phyloP scores from a whole-genome alignment of 306 rosid genomes.

The Alnus glutinosa region DNA sequence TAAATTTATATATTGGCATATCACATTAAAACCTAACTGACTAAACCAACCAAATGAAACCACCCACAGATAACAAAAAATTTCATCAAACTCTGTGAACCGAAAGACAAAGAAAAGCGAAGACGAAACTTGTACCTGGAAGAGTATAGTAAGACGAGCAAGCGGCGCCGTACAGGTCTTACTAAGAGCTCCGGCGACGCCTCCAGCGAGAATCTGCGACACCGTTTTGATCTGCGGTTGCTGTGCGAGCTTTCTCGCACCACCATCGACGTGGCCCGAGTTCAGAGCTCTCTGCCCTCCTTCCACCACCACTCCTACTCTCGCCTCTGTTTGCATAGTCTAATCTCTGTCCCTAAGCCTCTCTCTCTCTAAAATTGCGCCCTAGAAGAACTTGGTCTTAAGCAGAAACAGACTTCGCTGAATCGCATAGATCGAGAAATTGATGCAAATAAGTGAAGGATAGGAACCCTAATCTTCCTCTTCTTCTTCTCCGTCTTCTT shows the following conservation, averaged over 20 bases:
- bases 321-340: conserved; percentile 89
- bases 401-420: background rate
- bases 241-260: conserved; percentile 50
- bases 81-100: background rate
- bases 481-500: background rate
- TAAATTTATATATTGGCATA: background rate
- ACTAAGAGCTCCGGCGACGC: conserved; percentile 90
- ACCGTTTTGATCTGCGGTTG: conserved; percentile 73
- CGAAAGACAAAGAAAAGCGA: background rate
- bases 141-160: conserved; percentile 92
- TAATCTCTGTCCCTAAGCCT: background rate
- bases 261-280: conserved; percentile 57
- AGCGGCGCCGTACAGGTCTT: conserved; percentile 99
- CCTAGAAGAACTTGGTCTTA: background rate
- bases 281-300: conserved; percentile 57
- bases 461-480: background rate
- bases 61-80: background rate
- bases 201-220: conserved; percentile 92
- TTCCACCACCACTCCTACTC: conserved; percentile 71
- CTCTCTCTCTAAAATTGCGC: conserved; percentile 9
- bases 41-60: background rate
- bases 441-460: background rate
- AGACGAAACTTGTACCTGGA: conserved; percentile 58
- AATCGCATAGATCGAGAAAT: background rate
- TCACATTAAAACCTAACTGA: background rate